Evolutionary conservation across 176 grass and related monocot genomes (phyloP).

Genomic region (Phoenix roebelenii): DNA sequence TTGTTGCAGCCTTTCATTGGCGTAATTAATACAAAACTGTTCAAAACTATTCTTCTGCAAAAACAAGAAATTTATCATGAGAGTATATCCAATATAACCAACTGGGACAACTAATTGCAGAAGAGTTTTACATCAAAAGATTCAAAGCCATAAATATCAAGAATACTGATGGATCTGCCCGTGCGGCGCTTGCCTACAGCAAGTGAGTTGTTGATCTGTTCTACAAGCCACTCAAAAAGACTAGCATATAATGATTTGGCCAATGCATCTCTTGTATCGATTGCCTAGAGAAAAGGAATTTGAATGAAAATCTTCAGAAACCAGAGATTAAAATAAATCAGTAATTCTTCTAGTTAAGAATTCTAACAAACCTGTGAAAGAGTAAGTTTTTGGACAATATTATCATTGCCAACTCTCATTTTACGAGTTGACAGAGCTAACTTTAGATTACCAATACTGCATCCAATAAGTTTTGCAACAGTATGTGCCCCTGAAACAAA

Average conservation of each 20-base stretch:
- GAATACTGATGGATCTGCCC: conserved; percentile 95
- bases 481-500: conserved; percentile 66
- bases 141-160: conserved; percentile 98
- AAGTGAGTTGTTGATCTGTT: conserved; percentile 95
- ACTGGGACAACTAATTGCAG: conserved; percentile 11
- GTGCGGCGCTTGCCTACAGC: conserved; percentile 69
- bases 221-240: conserved; percentile 92
- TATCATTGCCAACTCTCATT: conserved; percentile 95
- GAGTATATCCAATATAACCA: conserved; percentile 17
- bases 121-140: conserved; percentile 69
- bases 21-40: conserved; percentile 99
- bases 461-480: conserved; percentile 82
- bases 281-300: conserved; percentile 60
- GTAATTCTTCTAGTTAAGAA: conserved; percentile 17
- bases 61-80: conserved; percentile 22
- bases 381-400: conserved; percentile 96
- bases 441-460: conserved; percentile 68
- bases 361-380: conserved; percentile 71
- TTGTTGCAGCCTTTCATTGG: conserved; percentile 97
- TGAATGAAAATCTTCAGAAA: conserved; percentile 3
- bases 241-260: conserved; percentile 97
- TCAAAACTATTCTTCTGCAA: conserved; percentile 91
- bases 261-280: conserved; percentile 81
- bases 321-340: conserved; percentile 12
- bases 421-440: conserved; percentile 79